Evolutionary conservation across 441 rosid species (phyloP).

Genomic region (Pelargonium australe): DNA sequence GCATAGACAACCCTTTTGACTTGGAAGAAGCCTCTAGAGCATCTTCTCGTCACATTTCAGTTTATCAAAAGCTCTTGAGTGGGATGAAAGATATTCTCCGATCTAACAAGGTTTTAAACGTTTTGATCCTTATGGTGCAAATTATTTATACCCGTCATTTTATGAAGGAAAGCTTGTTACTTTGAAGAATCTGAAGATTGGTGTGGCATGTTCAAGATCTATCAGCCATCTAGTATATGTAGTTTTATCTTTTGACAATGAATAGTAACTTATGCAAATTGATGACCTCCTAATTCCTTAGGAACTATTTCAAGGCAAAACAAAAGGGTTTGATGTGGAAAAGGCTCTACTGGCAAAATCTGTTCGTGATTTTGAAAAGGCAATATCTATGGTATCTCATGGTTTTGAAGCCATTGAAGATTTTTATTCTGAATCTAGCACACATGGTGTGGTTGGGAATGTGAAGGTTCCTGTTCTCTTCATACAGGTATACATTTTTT

Average conservation of each 20-base stretch:
- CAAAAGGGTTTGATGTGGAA: conserved; percentile 78
- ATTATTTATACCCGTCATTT: conserved; percentile 15
- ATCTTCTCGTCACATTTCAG: conserved; percentile 40
- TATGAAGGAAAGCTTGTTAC: conserved; percentile 8
- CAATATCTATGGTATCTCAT: conserved; percentile 81
- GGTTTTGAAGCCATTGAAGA: conserved; percentile 79
- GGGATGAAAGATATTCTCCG: conserved; percentile 73
- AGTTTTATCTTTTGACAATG: conserved; percentile 13
- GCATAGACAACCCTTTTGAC: conserved; percentile 93
- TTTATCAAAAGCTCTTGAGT: conserved; percentile 57
- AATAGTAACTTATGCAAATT: conserved; percentile 25
- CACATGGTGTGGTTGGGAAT: conserved; percentile 57
- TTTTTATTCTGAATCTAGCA: conserved; percentile 73
- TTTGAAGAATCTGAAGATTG: conserved; percentile 9
- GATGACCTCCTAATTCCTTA: conserved; percentile 23
- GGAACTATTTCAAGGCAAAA: conserved; percentile 87
- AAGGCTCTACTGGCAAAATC: conserved; percentile 75
- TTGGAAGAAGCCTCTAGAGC: conserved; percentile 80
- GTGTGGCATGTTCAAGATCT: conserved; percentile 1
- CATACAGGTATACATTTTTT: conserved; percentile 59
- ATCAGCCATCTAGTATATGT: conserved; percentile 5
- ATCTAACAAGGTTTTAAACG: conserved; percentile 68
- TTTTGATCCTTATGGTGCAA: conserved; percentile 12
- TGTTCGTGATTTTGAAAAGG: conserved; percentile 82
- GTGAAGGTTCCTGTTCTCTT: conserved; percentile 90